These are phyloP conservation scores for Rhodotorula paludigena DNA, from an alignment of 768 basidiomycete genomes.

Conservation along the genomic window DNA sequence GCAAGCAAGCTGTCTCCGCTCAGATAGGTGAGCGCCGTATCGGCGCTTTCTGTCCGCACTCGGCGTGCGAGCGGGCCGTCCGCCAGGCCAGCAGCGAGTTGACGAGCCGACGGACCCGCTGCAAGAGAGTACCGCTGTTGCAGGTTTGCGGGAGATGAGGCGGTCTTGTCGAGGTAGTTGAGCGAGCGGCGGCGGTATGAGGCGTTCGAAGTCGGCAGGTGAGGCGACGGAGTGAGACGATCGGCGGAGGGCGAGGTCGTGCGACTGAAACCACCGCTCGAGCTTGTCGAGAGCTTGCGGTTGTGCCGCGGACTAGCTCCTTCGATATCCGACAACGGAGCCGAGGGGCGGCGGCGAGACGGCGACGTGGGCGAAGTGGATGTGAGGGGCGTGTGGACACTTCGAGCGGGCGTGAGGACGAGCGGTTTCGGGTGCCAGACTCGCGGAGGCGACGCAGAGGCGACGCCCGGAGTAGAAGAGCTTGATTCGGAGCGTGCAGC, in stretches of 20 bases:
- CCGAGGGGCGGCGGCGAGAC: background rate
- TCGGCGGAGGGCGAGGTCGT: background rate
- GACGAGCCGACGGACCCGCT: background rate
- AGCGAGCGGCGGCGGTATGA: background rate
- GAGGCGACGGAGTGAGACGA: background rate
- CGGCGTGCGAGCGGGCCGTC: background rate
- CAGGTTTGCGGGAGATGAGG: too few relatives aligned
- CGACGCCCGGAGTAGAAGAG: background rate
- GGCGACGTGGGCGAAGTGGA: background rate
- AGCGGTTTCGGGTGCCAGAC: slow-evolving; percentile 24
- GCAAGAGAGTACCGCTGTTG: background rate
- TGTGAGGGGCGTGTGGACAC: slow-evolving; percentile 11
- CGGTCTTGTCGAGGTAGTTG: background rate
- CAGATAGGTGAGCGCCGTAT: background rate
- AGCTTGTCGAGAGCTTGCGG: background rate
- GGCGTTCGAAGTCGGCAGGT: background rate
- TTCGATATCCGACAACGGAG: background rate
- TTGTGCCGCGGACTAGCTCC: background rate
- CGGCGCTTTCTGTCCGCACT: slow-evolving; percentile 12
- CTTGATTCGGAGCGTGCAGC: background rate
- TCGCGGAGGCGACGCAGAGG: background rate
- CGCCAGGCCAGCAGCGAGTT: background rate
- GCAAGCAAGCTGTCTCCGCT: slow-evolving; percentile 10
- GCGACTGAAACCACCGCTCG: background rate
- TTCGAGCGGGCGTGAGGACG: slow-evolving; percentile 30